phyloP scores from a whole-genome alignment of 257 asterid species.

The Solanum medicagineum region DNA sequence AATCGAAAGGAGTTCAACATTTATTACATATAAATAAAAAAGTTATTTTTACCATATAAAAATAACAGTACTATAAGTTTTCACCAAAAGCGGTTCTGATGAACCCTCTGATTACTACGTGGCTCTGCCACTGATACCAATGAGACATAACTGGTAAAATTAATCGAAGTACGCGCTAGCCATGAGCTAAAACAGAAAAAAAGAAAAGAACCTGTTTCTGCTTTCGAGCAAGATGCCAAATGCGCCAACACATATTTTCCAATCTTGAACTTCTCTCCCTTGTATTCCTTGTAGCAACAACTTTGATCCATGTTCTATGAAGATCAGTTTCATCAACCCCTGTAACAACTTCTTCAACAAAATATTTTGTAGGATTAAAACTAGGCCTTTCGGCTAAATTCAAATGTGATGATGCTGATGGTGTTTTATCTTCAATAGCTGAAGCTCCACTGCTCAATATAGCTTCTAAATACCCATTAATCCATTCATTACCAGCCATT shows the following conservation, averaged over 20 bases:
- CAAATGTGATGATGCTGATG: background rate
- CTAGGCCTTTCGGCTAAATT: conserved; percentile 10
- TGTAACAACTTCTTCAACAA: conserved; percentile 73
- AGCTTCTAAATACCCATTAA: conserved; percentile 86
- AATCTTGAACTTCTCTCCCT: conserved; percentile 62
- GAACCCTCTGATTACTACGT: no score
- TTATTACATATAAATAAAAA: no score
- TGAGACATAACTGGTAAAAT: background rate
- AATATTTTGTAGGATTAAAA: conserved; percentile 67
- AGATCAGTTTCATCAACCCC: conserved; percentile 77
- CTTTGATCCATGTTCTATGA: conserved; percentile 82
- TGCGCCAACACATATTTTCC: conserved; percentile 91
- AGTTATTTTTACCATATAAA: no score
- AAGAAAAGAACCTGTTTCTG: conserved; percentile 46
- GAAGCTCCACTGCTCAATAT: conserved; percentile 65
- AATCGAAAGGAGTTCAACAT: no score
- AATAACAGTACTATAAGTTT: no score
- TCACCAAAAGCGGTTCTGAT: no score
- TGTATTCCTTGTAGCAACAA: conserved; percentile 64
- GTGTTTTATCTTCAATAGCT: conserved; percentile 24
- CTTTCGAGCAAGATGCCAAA: conserved; percentile 83
- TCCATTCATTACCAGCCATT: conserved; percentile 93
- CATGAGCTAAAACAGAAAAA: background rate
- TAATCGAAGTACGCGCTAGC: background rate
- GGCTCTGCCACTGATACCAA: background rate